Base-by-base conservation (phyloP, 805 yeast genomes). In the Ogataea philodendri region DNA sequence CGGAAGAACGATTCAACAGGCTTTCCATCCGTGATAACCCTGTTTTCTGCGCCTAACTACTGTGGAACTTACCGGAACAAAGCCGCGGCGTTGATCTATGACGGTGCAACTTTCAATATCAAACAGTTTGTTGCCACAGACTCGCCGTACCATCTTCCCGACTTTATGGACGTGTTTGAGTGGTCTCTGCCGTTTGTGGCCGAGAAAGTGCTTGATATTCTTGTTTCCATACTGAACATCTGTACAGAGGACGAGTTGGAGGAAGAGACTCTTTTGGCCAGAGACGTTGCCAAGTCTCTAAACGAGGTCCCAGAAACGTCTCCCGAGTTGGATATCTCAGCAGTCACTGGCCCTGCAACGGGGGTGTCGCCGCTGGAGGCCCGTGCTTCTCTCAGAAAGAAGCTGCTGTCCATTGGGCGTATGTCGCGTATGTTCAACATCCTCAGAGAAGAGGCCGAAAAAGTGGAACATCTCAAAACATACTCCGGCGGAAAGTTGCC, bases 161-260 rank as follows among this genome's bases (percentile, higher is more conserved):
- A 89, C 59, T 88, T 89, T 51, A 90, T 88, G 96, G 96, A 90
- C 60, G 96, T 88, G 4, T 90, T 90, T 59, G 83, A 95, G 15
- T 90, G 97, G 97, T 85, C 96, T 1, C 65, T 90, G 43, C 98
- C 97, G 5, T 90, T 90, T 66, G 97, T 90, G 15, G 96, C 96
- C 19, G 96, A 89, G 58, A 90, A 90, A 56, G 84, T 89, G 39
- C 80, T 95, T 9, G 97, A 90, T 55, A 89, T 90, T 82, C 69
- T 90, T 54, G 83, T 87, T 13, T 77, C 95, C 0, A 81, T 90
- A 24, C 70, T 90, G 57, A 90, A 90, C 61, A 85, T 90, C 37
- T 89, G 97, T 63, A 84, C 96, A 1, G 94, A 87, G 53, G 95
- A 89, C 54, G 97, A 90, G 59, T 71, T 89, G 41, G 86, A 77